Base-by-base conservation (phyloP, 257 asterid species). In the Catharanthus roseus region DNA sequence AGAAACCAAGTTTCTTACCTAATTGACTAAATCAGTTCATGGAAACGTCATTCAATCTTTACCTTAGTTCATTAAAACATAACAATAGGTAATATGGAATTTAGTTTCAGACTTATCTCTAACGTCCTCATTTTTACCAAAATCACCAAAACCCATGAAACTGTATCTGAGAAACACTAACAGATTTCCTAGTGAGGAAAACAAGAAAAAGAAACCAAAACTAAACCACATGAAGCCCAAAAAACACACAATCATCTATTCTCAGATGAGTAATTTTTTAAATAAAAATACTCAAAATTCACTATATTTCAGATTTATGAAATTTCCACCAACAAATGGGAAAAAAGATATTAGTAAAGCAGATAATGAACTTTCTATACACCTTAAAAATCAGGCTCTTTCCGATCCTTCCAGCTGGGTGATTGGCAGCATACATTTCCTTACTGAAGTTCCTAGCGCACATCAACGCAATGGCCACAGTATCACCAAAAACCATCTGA, bases 381-480 rank as follows among this genome's bases (percentile, higher is more conserved):
- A 90, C 98, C 97, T 90, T 92, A 72, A 92, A 90, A 72, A 93
- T 83, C 83, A 83, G 78, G 75, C 83, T 83, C 72, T 83, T 83
- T 23, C 87, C 87, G 36, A 83, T 83, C 71, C 87, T 80, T n/a
- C 87, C 87, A 41, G 87, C 83, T 6, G 87, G 87, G 65, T 83
- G 87, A 51, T 93, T 93, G 1, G 92, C 86, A 1, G 98, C 98
- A 63, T 93, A 93, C 82, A 87, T 89, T 39, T 90, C 90, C 80
- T 83, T 85, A 77, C 86, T 93, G 80, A 93, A 80, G 70, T 84
- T 85, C 84, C 88, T 85, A 3, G 98, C 97, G 55, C 82, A 88
- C 96, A 90, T 90, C 9, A 93, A 82, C 8, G 97, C 97, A 72
- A 90, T 89, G 23, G 96, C 95, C 12, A 90, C 96, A 1, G 96